phyloP scores from a whole-genome alignment of 202 grass and related monocot species.

The Miscanthus sacchariflorus region DNA sequence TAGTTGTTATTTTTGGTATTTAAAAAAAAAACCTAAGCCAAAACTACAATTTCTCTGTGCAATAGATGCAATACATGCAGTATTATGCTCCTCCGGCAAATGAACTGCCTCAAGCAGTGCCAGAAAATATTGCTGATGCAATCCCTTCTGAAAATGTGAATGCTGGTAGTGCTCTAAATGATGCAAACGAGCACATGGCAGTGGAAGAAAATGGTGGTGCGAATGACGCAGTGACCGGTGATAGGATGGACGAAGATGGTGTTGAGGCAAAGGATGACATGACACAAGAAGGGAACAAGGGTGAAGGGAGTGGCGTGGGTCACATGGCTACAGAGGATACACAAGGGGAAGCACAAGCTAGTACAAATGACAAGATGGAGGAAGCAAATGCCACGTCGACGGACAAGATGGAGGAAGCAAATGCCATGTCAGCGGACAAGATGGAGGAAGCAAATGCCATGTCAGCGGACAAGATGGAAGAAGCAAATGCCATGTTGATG shows the following conservation, averaged over 20 bases:
- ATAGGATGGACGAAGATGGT: conserved; percentile 51
- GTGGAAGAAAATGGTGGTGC: conserved; percentile 46
- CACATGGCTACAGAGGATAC: conserved; percentile 18
- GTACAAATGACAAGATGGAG: conserved; percentile 35
- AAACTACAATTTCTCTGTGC: conserved; percentile 18
- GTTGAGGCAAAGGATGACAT: conserved; percentile 35
- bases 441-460: background rate
- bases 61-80: conserved; percentile 86
- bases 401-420: too few species aligned
- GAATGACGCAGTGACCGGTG: conserved; percentile 15
- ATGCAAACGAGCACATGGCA: conserved; percentile 32
- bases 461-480: background rate
- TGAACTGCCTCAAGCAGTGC: conserved; percentile 25
- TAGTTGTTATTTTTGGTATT: conserved; percentile 5
- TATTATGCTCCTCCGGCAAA: conserved; percentile 60
- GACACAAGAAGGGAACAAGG: conserved; percentile 39
- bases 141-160: conserved; percentile 41
- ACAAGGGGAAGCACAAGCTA: background rate
- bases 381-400: conserved; percentile 15
- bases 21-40: background rate
- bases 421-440: too few species aligned
- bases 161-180: conserved; percentile 31
- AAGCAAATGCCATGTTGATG: background rate
- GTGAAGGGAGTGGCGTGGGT: conserved; percentile 31
- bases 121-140: conserved; percentile 44